Conservation (phyloP, 2,329 filamentous ascomycete genomes). For the Clarireedia paspali region DNA sequence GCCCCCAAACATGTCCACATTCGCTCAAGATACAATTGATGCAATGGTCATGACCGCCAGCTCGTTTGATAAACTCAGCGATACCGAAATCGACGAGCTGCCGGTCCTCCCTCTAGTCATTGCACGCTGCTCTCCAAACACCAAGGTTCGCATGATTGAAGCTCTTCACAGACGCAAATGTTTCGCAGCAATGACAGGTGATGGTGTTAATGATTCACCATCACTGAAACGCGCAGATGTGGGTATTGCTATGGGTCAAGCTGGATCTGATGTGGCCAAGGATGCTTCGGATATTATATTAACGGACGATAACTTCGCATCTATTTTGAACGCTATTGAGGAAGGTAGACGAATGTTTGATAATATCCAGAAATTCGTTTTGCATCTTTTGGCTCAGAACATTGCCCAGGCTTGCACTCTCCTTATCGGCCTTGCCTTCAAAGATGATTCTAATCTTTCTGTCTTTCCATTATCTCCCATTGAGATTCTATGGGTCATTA, state of each 20-base stretch:
- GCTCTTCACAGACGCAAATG: conserved; percentile 52
- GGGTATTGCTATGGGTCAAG: conserved; percentile 54
- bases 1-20: conserved; percentile 49
- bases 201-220: conserved; percentile 43
- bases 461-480: conserved; percentile 82
- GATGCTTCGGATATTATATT: conserved; percentile 56
- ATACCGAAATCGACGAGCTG: conserved; percentile 67
- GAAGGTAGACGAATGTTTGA: conserved; percentile 70
- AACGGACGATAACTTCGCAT: conserved; percentile 66
- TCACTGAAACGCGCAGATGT: conserved; percentile 56
- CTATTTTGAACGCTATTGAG: conserved; percentile 63
- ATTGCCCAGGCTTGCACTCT: conserved; percentile 77
- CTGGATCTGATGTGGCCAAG: conserved; percentile 52
- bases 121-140: conserved; percentile 75
- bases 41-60: conserved; percentile 67
- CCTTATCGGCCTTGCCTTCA: conserved; percentile 74
- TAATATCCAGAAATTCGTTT: conserved; percentile 66
- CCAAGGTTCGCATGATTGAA: conserved; percentile 87
- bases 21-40: conserved; percentile 56
- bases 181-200: conserved; percentile 45
- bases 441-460: conserved; percentile 61
- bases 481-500: conserved; percentile 90
- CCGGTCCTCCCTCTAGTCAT: conserved; percentile 73
- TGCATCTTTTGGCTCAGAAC: conserved; percentile 60
- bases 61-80: conserved; percentile 70